phyloP scores from a whole-genome alignment of 2,329 filamentous ascomycete species.

The Knoxdaviesia capensis region DNA sequence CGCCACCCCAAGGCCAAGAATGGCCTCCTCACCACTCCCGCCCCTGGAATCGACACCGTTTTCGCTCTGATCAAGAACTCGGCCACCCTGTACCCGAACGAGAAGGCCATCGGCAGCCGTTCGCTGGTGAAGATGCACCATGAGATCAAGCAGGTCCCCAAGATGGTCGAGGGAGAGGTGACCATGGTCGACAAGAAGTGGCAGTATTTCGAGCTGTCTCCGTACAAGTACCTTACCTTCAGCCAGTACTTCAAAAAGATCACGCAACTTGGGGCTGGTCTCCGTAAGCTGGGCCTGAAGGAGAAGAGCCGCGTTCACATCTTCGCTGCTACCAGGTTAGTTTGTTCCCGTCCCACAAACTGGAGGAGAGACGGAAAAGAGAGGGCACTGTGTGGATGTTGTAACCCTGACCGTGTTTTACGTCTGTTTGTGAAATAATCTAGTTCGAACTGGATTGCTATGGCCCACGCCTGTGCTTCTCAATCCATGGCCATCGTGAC shows the following conservation, averaged over 20 bases:
- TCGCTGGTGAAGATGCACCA: conserved; percentile 58
- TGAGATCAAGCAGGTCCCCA: conserved; percentile 79
- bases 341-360: neutral
- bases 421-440: too few relatives aligned
- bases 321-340: conserved; percentile 63
- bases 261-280: conserved; percentile 48
- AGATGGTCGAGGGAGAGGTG: conserved; percentile 64
- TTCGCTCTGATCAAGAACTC: conserved; percentile 60
- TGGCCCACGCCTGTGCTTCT: conserved; percentile 57
- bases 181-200: conserved; percentile 75
- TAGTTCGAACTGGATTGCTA: conserved; percentile 65
- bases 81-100: conserved; percentile 39
- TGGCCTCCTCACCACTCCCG: conserved; percentile 43
- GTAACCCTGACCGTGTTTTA: too few relatives aligned
- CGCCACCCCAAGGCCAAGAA: conserved; percentile 54
- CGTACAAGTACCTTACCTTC: conserved; percentile 60
- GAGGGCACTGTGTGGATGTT: too few relatives aligned
- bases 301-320: conserved; percentile 54
- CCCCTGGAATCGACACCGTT: conserved; percentile 52
- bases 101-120: conserved; percentile 48
- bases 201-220: conserved; percentile 71
- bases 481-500: conserved; percentile 87
- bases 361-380: too few relatives aligned
- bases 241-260: conserved; percentile 55
- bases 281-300: conserved; percentile 54